Evolutionary conservation across 2,329 filamentous ascomycete genomes (phyloP).

Genomic region (Moelleriella libera): DNA sequence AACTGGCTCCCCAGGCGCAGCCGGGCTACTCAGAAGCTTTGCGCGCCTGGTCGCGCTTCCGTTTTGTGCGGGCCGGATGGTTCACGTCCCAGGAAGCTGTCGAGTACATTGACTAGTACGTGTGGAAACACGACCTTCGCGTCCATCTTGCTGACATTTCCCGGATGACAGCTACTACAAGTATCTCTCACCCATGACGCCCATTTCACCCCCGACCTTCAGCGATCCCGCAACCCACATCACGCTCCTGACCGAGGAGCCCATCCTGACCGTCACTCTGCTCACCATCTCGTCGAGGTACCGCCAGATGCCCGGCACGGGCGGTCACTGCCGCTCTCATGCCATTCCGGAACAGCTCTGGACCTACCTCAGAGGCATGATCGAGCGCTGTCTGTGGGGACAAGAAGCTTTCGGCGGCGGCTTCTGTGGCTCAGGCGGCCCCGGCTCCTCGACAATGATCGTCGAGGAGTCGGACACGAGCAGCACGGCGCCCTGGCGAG

Average conservation of each 20-base stretch:
- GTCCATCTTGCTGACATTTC: background rate
- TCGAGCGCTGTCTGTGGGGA: slow-evolving; percentile 87
- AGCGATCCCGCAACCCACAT: slow-evolving; percentile 66
- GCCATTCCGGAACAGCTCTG: slow-evolving; percentile 92
- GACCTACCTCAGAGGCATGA: slow-evolving; percentile 89
- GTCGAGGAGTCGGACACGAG: slow-evolving; percentile 46
- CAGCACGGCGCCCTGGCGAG: slow-evolving; percentile 56
- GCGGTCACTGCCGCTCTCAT: slow-evolving; percentile 69
- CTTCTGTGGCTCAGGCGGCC: slow-evolving; percentile 59
- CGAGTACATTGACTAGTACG: slow-evolving; percentile 82
- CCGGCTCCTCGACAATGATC: slow-evolving; percentile 18
- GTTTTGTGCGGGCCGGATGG: slow-evolving; percentile 94
- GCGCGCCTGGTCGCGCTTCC: slow-evolving; percentile 78
- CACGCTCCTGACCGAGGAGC: slow-evolving; percentile 75
- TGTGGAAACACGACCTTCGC: slow-evolving; percentile 3
- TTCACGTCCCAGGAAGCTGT: slow-evolving; percentile 90
- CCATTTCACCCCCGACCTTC: slow-evolving; percentile 86
- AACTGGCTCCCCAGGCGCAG: slow-evolving; percentile 28
- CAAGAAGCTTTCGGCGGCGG: slow-evolving; percentile 91
- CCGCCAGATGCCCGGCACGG: slow-evolving; percentile 63
- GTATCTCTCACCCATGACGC: slow-evolving; percentile 80
- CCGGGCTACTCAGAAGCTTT: slow-evolving; percentile 55
- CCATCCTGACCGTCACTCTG: slow-evolving; percentile 81
- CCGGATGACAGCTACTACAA: slow-evolving; percentile 60
- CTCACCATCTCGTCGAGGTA: slow-evolving; percentile 86